A percentile compares a stretch with the other conserved stretches of the same genome.
Conservation (phyloP, 495 filamentous ascomycete species). For the Penicillium subrubescens region DNA sequence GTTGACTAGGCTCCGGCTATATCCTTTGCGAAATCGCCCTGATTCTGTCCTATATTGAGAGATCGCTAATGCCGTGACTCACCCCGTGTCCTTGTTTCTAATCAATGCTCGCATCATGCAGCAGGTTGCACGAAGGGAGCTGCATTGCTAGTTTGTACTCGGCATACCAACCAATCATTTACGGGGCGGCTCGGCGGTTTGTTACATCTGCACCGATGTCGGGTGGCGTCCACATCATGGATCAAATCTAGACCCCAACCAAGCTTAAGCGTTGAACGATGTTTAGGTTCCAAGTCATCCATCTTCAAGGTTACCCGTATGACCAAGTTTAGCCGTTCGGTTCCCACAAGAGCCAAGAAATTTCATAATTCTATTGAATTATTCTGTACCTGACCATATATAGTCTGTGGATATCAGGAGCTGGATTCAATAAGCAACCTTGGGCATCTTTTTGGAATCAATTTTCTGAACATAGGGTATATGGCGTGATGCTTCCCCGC, state of each 20-base stretch:
- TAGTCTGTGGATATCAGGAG: too few species aligned
- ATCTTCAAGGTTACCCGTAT: too few species aligned
- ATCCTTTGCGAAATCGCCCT: not conserved
- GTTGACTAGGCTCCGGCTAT: not conserved
- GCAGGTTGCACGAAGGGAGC: not conserved
- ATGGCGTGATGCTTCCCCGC: too few species aligned
- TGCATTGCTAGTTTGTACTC: not conserved
- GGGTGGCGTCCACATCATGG: not conserved
- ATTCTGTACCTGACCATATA: too few species aligned
- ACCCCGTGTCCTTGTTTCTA: not conserved
- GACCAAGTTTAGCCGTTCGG: too few species aligned
- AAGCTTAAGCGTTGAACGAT: not conserved
- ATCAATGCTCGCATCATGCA: not conserved
- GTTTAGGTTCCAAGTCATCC: too few species aligned
- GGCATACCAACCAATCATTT: not conserved
- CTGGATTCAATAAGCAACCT: too few species aligned
- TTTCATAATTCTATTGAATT: too few species aligned
- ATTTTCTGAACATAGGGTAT: too few species aligned
- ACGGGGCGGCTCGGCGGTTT: not conserved
- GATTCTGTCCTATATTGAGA: not conserved
- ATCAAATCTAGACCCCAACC: not conserved
- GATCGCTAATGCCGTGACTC: not conserved
- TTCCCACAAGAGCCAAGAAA: too few species aligned
- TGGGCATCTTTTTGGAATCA: too few species aligned
- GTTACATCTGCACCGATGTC: not conserved